phyloP scores from a whole-genome alignment of 352 stramenopile genomes.

The Globisporangium acanthophoron region DNA sequence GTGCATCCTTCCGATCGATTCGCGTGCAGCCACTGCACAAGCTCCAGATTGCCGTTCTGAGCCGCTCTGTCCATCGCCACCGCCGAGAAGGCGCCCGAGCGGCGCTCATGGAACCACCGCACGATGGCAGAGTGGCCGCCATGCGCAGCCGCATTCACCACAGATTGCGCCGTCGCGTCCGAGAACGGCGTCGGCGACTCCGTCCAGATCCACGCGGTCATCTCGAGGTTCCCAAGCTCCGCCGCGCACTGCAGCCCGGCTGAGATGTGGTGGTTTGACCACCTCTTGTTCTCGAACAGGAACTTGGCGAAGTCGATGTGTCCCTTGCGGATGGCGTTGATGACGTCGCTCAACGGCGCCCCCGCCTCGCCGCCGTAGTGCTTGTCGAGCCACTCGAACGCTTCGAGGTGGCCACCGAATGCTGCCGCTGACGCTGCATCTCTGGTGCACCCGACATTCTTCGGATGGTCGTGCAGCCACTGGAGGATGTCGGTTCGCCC shows the following conservation, averaged over 20 bases:
- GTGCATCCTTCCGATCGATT: slow-evolving; percentile 1
- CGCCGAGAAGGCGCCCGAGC: background rate
- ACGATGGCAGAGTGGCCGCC: background rate
- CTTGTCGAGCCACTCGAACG: slow-evolving; percentile 2
- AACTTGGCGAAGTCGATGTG: slow-evolving; percentile 4
- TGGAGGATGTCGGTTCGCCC: background rate
- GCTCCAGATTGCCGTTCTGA: background rate
- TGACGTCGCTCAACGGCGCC: background rate
- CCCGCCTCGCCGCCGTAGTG: background rate
- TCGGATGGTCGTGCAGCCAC: slow-evolving; percentile 1
- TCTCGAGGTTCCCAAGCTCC: background rate
- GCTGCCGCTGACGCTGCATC: background rate
- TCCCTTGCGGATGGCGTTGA: background rate
- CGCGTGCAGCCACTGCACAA: background rate
- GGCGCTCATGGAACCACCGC: slow-evolving; percentile 11
- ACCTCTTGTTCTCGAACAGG: slow-evolving; percentile 1
- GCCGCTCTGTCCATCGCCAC: background rate
- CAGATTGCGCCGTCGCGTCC: background rate
- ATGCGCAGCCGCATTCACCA: background rate
- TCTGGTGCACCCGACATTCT: background rate
- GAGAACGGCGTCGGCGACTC: slow-evolving; percentile 2
- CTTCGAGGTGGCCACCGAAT: background rate
- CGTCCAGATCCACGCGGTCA: slow-evolving; percentile 1
- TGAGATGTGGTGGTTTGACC: background rate
- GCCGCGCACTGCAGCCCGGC: background rate